Evolutionary conservation across 305 asterid species (phyloP), one percentile per base, ranked within the genome.

Genomic region (Lippia alba): DNA sequence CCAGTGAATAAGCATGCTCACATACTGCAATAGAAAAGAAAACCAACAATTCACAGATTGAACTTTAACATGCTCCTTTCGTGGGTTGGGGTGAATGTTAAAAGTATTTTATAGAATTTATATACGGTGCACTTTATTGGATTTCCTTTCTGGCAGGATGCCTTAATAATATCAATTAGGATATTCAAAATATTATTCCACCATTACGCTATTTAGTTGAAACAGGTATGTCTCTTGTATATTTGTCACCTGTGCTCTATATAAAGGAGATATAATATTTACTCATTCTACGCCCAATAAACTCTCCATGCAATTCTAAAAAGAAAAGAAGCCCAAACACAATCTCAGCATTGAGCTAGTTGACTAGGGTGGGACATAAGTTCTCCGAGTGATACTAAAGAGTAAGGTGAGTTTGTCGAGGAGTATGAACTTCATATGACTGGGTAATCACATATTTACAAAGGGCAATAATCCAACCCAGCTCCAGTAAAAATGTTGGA

Each of bases 1-100:
- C 90, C 89, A 94, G 76, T 16, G 96, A 85, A 81, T 94, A 91
- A 65, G 98, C 99, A 86, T 90, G 93, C 84, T 94, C 99, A 75
- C 97, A 94, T 78, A 94, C 99, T 94, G 92, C 82, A 77, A 71
- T 17, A 70, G 66, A 71, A 60, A 15, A 74, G 73, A 41, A 66
- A 63, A 72, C 18, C 51, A 73, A 58, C 55, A 69, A 24, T 24
- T 24, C 30, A 24, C 30, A 1, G 30, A 24, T 1, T 24, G 61
- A 41, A 8, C 1, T 36, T 36, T 7, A 36, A 36, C 41, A 36
- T 36, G 9, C 41, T 36, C 41, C 41, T 36, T 36, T 5, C 1
- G 41, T 4, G 41, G 41, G 9, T 5, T 4, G 9, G 41, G 41
- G 41, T 36, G 41, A 8, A 8, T 24, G 41, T 36, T 36, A 8